phyloP scores from a whole-genome alignment of 73 alveolate species.

The Diophrys sp. region DNA sequence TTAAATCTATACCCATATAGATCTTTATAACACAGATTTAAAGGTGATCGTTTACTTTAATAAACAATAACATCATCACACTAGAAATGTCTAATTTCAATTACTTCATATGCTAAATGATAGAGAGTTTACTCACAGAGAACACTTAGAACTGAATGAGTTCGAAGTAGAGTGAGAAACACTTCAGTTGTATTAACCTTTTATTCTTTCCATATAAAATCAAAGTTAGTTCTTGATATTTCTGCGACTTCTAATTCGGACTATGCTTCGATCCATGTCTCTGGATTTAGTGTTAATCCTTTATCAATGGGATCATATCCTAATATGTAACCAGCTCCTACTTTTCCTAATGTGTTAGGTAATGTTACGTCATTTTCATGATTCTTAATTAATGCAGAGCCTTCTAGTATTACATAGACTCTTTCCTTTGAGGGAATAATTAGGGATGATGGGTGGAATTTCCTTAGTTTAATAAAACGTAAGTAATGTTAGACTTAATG shows the following conservation, averaged over 20 bases:
- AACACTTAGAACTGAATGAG: conserved; percentile 11
- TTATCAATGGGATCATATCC: conserved; percentile 44
- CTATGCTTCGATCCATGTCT: conserved; percentile 31
- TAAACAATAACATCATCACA: conserved; percentile 25
- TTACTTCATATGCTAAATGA: conserved; percentile 42
- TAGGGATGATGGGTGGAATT: conserved; percentile 14
- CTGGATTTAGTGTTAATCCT: conserved; percentile 43
- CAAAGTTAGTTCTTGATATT: conserved; percentile 3
- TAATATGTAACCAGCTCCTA: conserved; percentile 38
- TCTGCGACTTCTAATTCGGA: conserved; percentile 38
- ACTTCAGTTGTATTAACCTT: conserved; percentile 17
- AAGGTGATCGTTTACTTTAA: conserved; percentile 47
- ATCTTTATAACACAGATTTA: conserved; percentile 20
- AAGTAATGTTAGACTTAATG: conserved; percentile 19
- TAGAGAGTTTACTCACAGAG: conserved; percentile 35
- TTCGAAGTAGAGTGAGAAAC: conserved; percentile 9
- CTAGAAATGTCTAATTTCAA: conserved; percentile 28
- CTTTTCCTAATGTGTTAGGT: conserved; percentile 43
- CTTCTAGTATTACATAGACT: conserved; percentile 35
- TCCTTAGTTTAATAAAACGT: conserved; percentile 11
- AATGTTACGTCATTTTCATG: conserved; percentile 40
- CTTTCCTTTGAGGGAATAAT: conserved; percentile 15
- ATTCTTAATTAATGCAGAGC: conserved; percentile 31
- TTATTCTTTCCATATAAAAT: conserved; percentile 43
- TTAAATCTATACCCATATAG: conserved; percentile 28